Percentiles rank a stretch among this genome's conserved stretches.
phyloP scores from a whole-genome alignment of 1,284 basidiomycete species.

The Trichosporon ovoides region DNA sequence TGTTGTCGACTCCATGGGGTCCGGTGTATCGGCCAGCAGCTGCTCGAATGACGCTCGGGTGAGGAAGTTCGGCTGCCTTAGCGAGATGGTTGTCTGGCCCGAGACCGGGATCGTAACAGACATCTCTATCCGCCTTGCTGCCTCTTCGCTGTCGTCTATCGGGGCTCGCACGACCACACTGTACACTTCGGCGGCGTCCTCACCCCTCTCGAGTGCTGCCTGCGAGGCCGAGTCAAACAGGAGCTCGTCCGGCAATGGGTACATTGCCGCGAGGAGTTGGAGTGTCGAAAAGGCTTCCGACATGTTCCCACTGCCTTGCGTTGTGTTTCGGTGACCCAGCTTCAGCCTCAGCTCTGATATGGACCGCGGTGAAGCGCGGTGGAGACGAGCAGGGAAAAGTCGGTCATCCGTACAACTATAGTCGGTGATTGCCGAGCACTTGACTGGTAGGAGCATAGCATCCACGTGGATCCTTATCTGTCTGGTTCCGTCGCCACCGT shows the following conservation, averaged over 20 bases:
- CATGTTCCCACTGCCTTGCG: neutral
- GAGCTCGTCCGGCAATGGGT: constrained; percentile 36
- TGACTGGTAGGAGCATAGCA: neutral
- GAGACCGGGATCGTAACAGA: constrained; percentile 4
- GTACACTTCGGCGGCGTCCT: neutral
- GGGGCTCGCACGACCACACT: constrained; percentile 12
- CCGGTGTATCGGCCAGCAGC: constrained; percentile 12
- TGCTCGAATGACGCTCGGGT: constrained; percentile 18
- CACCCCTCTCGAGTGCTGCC: constrained; percentile 2
- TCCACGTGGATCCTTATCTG: neutral
- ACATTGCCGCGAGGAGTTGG: constrained; percentile 42
- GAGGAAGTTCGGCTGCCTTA: constrained; percentile 30
- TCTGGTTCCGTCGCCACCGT: neutral
- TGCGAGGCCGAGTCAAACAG: constrained; percentile 19
- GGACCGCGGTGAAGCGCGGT: neutral
- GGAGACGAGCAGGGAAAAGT: neutral
- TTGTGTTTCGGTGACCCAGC: neutral
- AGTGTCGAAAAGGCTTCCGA: constrained; percentile 23
- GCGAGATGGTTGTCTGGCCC: constrained; percentile 4
- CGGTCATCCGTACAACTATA: neutral
- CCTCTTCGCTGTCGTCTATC: constrained; percentile 10
- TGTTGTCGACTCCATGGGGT: constrained; percentile 7
- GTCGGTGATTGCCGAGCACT: neutral
- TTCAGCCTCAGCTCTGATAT: no score
- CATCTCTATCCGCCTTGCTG: neutral